phyloP scores from a whole-genome alignment of 1,284 basidiomycete species.

The Grifola frondosa region DNA sequence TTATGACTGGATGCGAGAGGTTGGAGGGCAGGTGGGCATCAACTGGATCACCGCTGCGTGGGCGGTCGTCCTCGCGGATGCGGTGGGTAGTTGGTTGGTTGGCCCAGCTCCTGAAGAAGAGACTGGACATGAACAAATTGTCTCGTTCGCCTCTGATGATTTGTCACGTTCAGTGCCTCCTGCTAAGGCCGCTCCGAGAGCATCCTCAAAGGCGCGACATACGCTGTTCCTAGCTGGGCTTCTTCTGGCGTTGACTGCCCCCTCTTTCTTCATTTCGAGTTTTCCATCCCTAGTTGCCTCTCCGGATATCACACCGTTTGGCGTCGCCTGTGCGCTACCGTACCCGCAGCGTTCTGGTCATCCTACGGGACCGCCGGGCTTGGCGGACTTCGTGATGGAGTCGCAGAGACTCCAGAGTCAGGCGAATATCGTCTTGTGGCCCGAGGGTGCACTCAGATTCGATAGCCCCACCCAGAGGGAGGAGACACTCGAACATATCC shows the following conservation, averaged over 20 bases:
- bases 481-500: conserved; percentile 47
- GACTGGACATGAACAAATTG: conserved; percentile 5
- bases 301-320: conserved; percentile 48
- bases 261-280: conserved; percentile 47
- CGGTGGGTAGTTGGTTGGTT: conserved; percentile 55
- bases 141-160: conserved; percentile 13
- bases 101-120: conserved; percentile 29
- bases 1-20: conserved; percentile 62
- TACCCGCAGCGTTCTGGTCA: conserved; percentile 42
- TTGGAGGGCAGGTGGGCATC: conserved; percentile 55
- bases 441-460: conserved; percentile 72
- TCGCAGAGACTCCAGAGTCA: conserved; percentile 40
- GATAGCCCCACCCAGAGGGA: conserved; percentile 47
- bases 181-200: not conserved
- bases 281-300: conserved; percentile 48
- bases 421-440: conserved; percentile 72
- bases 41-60: conserved; percentile 73
- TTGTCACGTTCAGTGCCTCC: not conserved
- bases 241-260: conserved; percentile 51
- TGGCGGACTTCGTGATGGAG: conserved; percentile 64
- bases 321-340: conserved; percentile 61
- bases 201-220: conserved; percentile 17
- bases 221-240: conserved; percentile 38
- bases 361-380: conserved; percentile 35
- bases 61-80: conserved; percentile 63